Percentiles rank a stretch among this genome's conserved stretches.
Conservation (phyloP, 208 protist genomes). For the Tritrichomonas musculus region DNA sequence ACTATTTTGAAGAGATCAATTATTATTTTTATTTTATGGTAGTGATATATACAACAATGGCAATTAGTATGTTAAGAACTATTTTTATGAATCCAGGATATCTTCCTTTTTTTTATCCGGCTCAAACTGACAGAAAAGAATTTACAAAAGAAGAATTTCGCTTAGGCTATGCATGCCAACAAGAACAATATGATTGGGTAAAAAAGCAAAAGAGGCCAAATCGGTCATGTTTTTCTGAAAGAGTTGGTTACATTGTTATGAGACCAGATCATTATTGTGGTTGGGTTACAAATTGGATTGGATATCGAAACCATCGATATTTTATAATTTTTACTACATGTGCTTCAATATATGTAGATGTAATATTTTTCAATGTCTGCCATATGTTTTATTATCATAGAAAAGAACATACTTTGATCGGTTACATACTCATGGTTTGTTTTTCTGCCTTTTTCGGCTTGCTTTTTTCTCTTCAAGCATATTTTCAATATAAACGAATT, state of each 20-base stretch:
- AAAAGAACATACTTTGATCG: neutral
- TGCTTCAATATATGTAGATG: neutral
- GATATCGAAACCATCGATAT: neutral
- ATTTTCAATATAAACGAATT: neutral
- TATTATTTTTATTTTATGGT: too few species aligned
- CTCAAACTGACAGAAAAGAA: neutral
- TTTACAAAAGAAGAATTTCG: neutral
- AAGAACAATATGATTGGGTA: neutral
- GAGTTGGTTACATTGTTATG: neutral
- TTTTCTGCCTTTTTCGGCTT: neutral
- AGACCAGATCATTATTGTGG: neutral
- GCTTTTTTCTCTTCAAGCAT: neutral
- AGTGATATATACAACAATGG: too few species aligned
- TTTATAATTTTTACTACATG: neutral
- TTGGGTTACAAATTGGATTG: neutral
- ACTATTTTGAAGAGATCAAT: too few species aligned
- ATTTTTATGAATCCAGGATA: neutral
- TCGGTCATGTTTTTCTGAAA: neutral
- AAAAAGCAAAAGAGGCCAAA: neutral
- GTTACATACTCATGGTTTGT: too few species aligned
- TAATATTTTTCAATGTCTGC: neutral
- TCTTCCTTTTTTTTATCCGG: neutral
- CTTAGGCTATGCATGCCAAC: neutral
- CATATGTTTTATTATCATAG: neutral
- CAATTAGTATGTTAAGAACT: too few species aligned